Percentiles rank a stretch among this genome's conserved stretches.
These are phyloP conservation scores for Cryptomeria japonica DNA, from an alignment of 75 land plant species.

Conservation along the genomic window DNA sequence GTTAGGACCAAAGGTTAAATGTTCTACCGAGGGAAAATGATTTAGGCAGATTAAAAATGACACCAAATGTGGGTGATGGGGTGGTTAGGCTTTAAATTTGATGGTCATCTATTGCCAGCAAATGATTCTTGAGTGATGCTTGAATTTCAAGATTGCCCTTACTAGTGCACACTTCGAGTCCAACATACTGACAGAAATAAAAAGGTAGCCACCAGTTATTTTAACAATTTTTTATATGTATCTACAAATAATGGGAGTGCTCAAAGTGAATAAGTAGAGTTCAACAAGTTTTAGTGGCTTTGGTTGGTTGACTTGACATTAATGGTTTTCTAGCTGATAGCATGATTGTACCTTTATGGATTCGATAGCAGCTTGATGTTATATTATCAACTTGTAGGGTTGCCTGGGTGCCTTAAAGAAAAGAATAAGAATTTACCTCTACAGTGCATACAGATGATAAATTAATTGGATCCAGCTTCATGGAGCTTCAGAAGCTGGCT, in stretches of 20 bases:
- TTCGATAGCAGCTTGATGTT: not conserved
- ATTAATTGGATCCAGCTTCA: not conserved
- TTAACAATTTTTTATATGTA: too few relatives aligned
- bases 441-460: not conserved
- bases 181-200: too few relatives aligned
- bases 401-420: not conserved
- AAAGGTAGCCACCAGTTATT: too few relatives aligned
- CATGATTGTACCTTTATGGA: not conserved
- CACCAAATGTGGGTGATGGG: too few relatives aligned
- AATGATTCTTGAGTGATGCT: too few relatives aligned
- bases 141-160: too few relatives aligned
- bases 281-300: not conserved
- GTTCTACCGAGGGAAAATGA: too few relatives aligned
- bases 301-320: not conserved
- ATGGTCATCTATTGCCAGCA: too few relatives aligned
- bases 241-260: not conserved
- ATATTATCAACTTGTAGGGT: not conserved
- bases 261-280: not conserved
- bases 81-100: too few relatives aligned
- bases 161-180: too few relatives aligned
- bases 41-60: too few relatives aligned
- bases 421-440: not conserved
- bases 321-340: not conserved
- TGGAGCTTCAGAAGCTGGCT: not conserved
- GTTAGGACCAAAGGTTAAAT: too few relatives aligned